Evolutionary conservation across 2,329 filamentous ascomycete genomes (phyloP).

Genomic region (Blastomyces silverae): DNA sequence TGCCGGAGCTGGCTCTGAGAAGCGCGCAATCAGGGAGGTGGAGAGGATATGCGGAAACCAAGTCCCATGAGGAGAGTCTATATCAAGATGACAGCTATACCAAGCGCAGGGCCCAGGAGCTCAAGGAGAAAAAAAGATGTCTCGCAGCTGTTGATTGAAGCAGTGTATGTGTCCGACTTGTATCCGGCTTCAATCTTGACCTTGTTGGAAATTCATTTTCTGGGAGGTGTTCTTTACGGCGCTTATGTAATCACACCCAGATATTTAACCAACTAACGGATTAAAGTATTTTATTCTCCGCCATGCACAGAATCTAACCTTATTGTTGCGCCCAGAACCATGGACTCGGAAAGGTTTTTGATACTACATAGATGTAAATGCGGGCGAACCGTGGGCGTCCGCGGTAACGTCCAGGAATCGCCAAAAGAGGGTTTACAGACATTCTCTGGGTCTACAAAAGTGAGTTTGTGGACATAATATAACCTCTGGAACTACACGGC

Average conservation of each 20-base stretch:
- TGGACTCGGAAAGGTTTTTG: too few species aligned
- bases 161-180: background rate
- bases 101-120: background rate
- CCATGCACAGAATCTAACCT: too few species aligned
- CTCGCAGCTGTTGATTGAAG: slow-evolving; percentile 7
- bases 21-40: slow-evolving; percentile 8
- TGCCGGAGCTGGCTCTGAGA: slow-evolving; percentile 13
- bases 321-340: too few species aligned
- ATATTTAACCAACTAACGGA: too few species aligned
- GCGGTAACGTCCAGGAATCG: too few species aligned
- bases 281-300: slow-evolving; percentile 6
- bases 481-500: background rate
- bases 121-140: background rate
- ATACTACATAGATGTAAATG: background rate
- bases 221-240: slow-evolving; percentile 6
- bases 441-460: background rate
- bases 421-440: too few species aligned
- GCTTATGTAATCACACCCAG: slow-evolving; percentile 4
- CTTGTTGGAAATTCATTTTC: slow-evolving; percentile 10
- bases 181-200: background rate
- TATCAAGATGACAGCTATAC: background rate
- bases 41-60: too few species aligned
- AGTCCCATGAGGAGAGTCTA: slow-evolving; percentile 8
- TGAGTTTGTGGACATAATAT: background rate
- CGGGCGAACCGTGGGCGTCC: too few species aligned